Percentiles rank a stretch among this genome's conserved stretches.
Conservation (phyloP, 139 green algal genomes). For the Trebouxia sp. region DNA sequence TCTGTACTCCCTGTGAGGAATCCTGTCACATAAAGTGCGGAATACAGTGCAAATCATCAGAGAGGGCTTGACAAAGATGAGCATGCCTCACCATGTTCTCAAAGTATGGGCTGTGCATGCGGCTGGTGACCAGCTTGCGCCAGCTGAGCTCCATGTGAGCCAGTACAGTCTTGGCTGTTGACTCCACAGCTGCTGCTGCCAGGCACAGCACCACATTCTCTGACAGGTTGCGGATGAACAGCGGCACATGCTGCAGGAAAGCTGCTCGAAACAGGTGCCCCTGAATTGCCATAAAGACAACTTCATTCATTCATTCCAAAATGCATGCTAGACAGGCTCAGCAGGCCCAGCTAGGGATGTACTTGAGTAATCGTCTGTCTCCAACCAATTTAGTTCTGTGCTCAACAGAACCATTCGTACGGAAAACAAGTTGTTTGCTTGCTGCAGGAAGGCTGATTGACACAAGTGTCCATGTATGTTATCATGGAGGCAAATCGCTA, state of each 20-base stretch:
- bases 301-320: too few species aligned
- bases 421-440: too few species aligned
- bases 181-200: constrained; percentile 52
- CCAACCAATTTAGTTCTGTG: too few species aligned
- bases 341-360: too few species aligned
- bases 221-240: constrained; percentile 62
- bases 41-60: neutral
- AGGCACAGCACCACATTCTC: constrained; percentile 74
- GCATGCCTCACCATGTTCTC: constrained; percentile 55
- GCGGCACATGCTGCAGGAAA: constrained; percentile 65
- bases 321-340: too few species aligned
- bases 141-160: constrained; percentile 58
- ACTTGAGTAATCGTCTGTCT: neutral
- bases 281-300: constrained; percentile 41
- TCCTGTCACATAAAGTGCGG: neutral
- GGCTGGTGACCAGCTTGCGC: constrained; percentile 55
- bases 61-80: neutral
- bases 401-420: too few species aligned
- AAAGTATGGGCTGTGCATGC: constrained; percentile 67
- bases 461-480: too few species aligned
- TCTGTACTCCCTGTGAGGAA: too few species aligned
- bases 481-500: too few species aligned
- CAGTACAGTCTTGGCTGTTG: constrained; percentile 46
- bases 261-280: constrained; percentile 72
- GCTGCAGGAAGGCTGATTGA: too few species aligned